phyloP scores from a whole-genome alignment of 345 rosid genomes.

The Sapria himalayana region DNA sequence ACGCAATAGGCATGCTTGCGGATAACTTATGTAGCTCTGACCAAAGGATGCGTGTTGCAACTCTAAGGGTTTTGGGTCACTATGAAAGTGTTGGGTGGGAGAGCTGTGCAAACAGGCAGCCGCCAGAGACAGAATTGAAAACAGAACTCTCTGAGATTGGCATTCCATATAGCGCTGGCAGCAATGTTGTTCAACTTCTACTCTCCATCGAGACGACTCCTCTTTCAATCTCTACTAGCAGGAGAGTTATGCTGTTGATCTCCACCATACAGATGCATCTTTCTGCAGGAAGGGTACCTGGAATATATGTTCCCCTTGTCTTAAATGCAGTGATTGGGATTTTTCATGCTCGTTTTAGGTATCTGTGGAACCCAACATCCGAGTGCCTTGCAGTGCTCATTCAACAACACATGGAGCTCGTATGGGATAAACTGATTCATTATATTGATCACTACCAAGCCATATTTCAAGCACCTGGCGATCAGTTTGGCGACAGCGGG shows the following conservation, averaged over 20 bases:
- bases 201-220: conserved; percentile 43
- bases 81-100: conserved; percentile 19
- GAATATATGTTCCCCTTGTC: conserved; percentile 27
- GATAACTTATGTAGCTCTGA: conserved; percentile 51
- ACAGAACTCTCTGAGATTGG: conserved; percentile 17
- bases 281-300: conserved; percentile 46
- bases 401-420: conserved; percentile 22
- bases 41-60: conserved; percentile 49
- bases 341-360: conserved; percentile 44
- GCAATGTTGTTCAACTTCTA: conserved; percentile 44
- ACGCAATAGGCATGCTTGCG: conserved; percentile 26
- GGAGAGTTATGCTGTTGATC: conserved; percentile 35
- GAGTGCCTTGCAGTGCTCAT: conserved; percentile 58
- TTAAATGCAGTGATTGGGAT: conserved; percentile 62
- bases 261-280: conserved; percentile 38
- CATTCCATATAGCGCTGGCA: conserved; percentile 10
- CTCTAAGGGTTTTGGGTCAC: conserved; percentile 63
- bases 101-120: conserved; percentile 19
- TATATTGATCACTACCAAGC: conserved; percentile 30
- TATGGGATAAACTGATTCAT: conserved; percentile 44
- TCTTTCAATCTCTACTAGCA: conserved; percentile 40
- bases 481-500: conserved; percentile 16
- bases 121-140: conserved; percentile 25
- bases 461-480: conserved; percentile 15
- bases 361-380: conserved; percentile 43